Conservation (phyloP, 257 asterid genomes). For the Salvia hispanica region DNA sequence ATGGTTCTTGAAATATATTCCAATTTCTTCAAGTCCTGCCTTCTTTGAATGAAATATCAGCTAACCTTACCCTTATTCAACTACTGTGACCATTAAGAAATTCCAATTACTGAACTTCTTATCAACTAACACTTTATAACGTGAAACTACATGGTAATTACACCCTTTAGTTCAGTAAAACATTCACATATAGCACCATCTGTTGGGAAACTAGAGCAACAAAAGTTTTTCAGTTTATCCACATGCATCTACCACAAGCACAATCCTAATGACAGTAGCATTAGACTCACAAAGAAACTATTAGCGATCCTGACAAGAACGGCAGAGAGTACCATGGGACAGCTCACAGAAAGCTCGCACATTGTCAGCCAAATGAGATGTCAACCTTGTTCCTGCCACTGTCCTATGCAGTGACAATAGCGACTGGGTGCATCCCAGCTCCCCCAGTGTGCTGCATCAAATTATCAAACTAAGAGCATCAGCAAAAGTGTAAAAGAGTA, state of each 20-base stretch:
- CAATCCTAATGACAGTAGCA: constrained; percentile 26
- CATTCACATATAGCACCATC: constrained; percentile 5
- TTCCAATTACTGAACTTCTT: constrained; percentile 40
- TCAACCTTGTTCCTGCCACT: constrained; percentile 53
- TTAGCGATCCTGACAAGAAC: constrained; percentile 99
- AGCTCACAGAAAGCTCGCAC: constrained; percentile 93
- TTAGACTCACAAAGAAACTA: constrained; percentile 76
- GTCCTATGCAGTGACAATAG: constrained; percentile 59
- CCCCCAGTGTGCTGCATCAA: constrained; percentile 73
- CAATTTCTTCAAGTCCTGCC: constrained; percentile 27
- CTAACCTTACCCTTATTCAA: constrained; percentile 53
- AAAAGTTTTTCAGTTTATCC: neutral
- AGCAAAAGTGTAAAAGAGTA: neutral
- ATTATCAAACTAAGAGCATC: constrained; percentile 17
- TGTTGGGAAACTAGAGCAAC: constrained; percentile 9
- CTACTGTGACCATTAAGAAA: constrained; percentile 48
- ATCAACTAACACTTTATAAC: constrained; percentile 31
- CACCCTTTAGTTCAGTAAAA: constrained; percentile 28
- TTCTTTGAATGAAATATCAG: constrained; percentile 38
- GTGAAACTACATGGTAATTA: constrained; percentile 25
- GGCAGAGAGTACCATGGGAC: constrained; percentile 94
- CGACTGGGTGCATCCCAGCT: constrained; percentile 73
- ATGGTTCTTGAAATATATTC: too few relatives aligned
- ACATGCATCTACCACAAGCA: constrained; percentile 24
- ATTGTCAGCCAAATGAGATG: constrained; percentile 68